Conservation (phyloP, 2,329 filamentous ascomycete genomes). For the Cyphellophora europaea region DNA sequence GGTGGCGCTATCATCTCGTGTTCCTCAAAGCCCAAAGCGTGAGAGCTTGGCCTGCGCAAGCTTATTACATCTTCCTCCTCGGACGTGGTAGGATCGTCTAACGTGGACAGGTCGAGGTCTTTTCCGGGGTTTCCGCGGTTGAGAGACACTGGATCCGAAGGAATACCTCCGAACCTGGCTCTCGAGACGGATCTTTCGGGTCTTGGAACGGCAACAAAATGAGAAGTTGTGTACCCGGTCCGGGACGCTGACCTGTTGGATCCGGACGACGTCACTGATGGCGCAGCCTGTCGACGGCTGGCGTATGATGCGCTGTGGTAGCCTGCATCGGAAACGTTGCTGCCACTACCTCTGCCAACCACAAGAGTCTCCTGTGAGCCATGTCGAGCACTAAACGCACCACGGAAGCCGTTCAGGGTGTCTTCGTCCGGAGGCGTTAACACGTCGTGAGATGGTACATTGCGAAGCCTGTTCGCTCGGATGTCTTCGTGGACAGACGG, state of each 20-base stretch:
- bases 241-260: too few species aligned
- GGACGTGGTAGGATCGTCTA: neutral
- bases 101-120: neutral
- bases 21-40: neutral
- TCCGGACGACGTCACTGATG: neutral
- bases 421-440: neutral
- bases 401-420: neutral
- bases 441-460: neutral
- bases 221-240: too few species aligned
- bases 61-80: neutral
- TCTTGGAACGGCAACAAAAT: neutral
- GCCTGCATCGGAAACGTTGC: neutral
- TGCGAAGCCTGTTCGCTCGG: too few species aligned
- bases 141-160: neutral
- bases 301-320: neutral
- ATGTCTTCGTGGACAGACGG: too few species aligned
- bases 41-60: neutral
- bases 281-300: neutral
- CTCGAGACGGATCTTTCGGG: neutral
- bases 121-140: neutral
- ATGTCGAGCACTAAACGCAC: too few species aligned
- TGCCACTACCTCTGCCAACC: neutral
- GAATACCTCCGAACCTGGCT: neutral
- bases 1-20: neutral
- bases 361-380: neutral